Evolutionary conservation across 1,284 basidiomycete genomes (phyloP), one percentile per base, ranked within the genome.

Genomic region (Mixia osmundae): DNA sequence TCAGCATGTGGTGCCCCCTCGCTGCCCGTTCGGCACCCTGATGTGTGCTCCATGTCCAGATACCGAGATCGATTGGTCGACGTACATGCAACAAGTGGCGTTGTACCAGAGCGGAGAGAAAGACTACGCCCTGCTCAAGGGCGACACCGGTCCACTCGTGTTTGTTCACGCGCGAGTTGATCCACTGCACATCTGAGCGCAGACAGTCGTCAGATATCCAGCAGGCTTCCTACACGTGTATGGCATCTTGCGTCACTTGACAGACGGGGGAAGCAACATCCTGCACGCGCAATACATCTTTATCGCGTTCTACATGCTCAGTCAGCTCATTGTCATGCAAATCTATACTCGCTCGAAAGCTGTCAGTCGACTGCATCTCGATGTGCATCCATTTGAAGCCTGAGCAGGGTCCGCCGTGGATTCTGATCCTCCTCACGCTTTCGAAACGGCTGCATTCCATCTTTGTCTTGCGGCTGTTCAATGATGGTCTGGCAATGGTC

Each of bases 371-470:
- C 5, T 12, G 10, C 30, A 7, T 5, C n/a, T n/a, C n/a, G 6
- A 8, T 20, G 19, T 15, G 26, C 5, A 22, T 16, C 14, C 10
- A 16, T 36, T 8, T 11, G 5, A 28, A 25, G 7, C 4, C 9
- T 15, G 23, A 24, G 12, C 34, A 61, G 34, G 55, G 72, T 14
- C 77, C 85, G 2, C 87, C 85, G 53, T 79, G 72, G 66, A 57
- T 74, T 3, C 49, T 94, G 10, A 50, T 87, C 8, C 57, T 80
- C 60, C 39, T 97, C 9, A 69, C 74, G 1, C 59, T 94, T 24
- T 87, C 80, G 62, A 95, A 94, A 57, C 66, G 91, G 33, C 63
- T 91, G 11, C 85, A 94, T 53, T 95, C 89, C 5, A 79, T 97
- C 44, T 97, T 75, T 54, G 69, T 77, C 16, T 62, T 99, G 31